Percentiles rank a stretch among this genome's conserved stretches.
phyloP scores from a whole-genome alignment of 78 protist genomes.

The Dictyostelium capitatum region DNA sequence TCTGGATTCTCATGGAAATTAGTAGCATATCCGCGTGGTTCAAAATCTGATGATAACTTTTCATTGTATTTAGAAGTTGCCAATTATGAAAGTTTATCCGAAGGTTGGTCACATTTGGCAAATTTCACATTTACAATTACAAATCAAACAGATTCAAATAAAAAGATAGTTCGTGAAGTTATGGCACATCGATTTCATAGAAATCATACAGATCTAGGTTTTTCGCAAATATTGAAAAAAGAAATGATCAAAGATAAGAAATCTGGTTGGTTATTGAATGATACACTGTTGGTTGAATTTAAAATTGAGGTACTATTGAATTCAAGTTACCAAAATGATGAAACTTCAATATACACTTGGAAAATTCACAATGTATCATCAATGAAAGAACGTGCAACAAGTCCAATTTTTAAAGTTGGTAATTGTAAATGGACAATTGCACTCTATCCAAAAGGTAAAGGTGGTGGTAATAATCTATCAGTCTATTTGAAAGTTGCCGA shows the following conservation, averaged over 20 bases:
- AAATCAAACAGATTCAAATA: constrained; percentile 27
- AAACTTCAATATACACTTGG: constrained; percentile 48
- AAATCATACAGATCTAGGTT: constrained; percentile 61
- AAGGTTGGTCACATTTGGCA: constrained; percentile 70
- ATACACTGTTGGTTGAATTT: constrained; percentile 34
- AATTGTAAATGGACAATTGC: constrained; percentile 74
- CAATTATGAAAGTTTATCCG: constrained; percentile 35
- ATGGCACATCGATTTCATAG: constrained; percentile 63
- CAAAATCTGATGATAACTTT: constrained; percentile 49
- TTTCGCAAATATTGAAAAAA: constrained; percentile 65
- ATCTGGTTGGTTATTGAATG: constrained; percentile 53
- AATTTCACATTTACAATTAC: constrained; percentile 56
- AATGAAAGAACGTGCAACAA: constrained; percentile 59
- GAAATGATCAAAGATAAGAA: constrained; percentile 62
- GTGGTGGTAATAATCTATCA: constrained; percentile 44
- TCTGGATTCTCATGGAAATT: constrained; percentile 60
- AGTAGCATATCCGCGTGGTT: constrained; percentile 69
- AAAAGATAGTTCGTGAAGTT: constrained; percentile 47
- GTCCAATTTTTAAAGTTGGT: constrained; percentile 52
- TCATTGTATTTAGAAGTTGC: constrained; percentile 71
- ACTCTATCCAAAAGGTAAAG: constrained; percentile 74
- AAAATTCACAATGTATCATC: constrained; percentile 49
- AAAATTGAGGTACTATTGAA: constrained; percentile 34
- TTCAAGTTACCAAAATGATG: constrained; percentile 23
- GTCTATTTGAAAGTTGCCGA: constrained; percentile 76